These are phyloP conservation scores for Pseudonectria buxi DNA, from an alignment of 2,329 filamentous ascomycete species.

Conservation along the genomic window DNA sequence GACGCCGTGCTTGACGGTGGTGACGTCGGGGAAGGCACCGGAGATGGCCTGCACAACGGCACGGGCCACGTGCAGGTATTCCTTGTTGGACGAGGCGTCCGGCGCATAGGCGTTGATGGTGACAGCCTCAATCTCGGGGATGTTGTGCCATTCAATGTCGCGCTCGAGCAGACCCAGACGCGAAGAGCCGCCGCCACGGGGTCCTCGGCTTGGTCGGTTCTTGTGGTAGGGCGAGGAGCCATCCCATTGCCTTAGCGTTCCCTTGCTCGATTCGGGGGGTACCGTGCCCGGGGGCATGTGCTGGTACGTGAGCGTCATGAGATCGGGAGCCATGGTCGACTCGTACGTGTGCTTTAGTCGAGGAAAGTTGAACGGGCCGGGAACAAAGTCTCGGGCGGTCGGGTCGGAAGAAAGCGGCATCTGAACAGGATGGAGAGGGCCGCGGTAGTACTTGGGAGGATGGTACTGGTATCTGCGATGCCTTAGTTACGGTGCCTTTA, in stretches of 20 bases:
- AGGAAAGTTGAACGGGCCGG: constrained; percentile 83
- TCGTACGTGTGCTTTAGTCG: constrained; percentile 87
- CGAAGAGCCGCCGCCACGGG: constrained; percentile 63
- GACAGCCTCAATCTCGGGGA: constrained; percentile 74
- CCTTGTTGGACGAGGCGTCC: constrained; percentile 61
- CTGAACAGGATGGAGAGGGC: constrained; percentile 87
- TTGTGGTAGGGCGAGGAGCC: constrained; percentile 90
- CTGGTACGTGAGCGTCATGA: constrained; percentile 81
- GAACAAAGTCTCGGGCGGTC: constrained; percentile 77
- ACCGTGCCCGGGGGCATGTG: constrained; percentile 75
- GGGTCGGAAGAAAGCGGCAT: constrained; percentile 82
- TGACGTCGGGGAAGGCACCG: constrained; percentile 64
- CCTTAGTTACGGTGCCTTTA: constrained; percentile 5
- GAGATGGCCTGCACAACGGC: constrained; percentile 82
- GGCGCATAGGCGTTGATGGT: constrained; percentile 74
- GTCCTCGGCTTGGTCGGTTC: constrained; percentile 78
- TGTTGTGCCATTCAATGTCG: constrained; percentile 71
- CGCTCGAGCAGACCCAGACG: constrained; percentile 65
- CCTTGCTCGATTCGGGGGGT: constrained; percentile 37
- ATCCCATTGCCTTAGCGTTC: constrained; percentile 78
- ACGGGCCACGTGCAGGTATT: constrained; percentile 73
- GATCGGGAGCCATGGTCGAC: constrained; percentile 76
- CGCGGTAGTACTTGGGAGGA: constrained; percentile 89
- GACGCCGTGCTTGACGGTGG: constrained; percentile 63
- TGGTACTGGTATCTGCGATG: constrained; percentile 81